Evolutionary conservation across 257 asterid species (phyloP).

Genomic region (Solanum bulbocastanum): DNA sequence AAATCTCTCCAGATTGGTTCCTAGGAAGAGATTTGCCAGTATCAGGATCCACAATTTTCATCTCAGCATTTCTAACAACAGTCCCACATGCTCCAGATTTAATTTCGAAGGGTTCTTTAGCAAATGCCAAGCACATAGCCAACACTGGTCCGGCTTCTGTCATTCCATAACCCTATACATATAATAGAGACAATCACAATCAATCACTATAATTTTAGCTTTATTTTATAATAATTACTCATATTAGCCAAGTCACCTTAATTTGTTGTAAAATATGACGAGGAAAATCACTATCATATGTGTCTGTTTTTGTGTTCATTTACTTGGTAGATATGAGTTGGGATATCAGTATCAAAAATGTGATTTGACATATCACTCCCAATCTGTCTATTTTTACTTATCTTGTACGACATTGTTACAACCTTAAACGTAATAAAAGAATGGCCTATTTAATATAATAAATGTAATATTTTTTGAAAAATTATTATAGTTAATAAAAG

Average conservation of each 20-base stretch:
- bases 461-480: background rate
- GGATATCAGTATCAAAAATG: background rate
- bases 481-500: background rate
- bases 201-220: background rate
- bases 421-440: background rate
- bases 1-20: slow-evolving; percentile 77
- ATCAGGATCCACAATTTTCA: slow-evolving; percentile 71
- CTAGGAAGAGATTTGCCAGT: slow-evolving; percentile 54
- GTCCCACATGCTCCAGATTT: slow-evolving; percentile 97
- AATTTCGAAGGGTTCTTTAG: slow-evolving; percentile 63
- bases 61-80: slow-evolving; percentile 81
- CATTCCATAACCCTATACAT: slow-evolving; percentile 81
- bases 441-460: too few species aligned
- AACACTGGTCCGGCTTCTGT: slow-evolving; percentile 94
- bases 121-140: slow-evolving; percentile 87
- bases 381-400: background rate
- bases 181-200: background rate
- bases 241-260: background rate
- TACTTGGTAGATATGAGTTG: background rate
- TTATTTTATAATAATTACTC: background rate
- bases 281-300: background rate
- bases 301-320: background rate
- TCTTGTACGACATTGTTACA: too few species aligned
- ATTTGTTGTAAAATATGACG: background rate
- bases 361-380: background rate